Base-by-base conservation (phyloP, 371 early-diverging fungal species). In the Rhizopus delemar region DNA sequence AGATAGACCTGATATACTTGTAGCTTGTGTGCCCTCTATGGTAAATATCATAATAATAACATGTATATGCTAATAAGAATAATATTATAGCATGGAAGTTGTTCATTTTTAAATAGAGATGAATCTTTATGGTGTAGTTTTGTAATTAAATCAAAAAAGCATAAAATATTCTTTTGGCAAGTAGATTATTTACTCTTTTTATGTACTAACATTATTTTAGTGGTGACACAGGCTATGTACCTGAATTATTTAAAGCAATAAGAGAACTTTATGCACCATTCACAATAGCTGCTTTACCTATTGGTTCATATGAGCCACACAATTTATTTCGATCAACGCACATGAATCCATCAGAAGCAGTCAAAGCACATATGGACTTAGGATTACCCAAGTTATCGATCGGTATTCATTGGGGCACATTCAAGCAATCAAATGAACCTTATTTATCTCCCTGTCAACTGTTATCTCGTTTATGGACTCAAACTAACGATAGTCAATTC, bases 321-420 rank as follows among this genome's bases (percentile, higher is more conserved):
- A 54, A 62, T 15, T 59, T 75, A 57, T 76, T 82, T 65, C 65
- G 74, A 48, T 80, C 81, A 62, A 63, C 81, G 49, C 81, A 82
- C 60, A 82, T 84, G 74, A 74, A 75, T 7, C 86, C 85, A n/a
- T 51, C 60, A 8, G 84, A 86, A 51, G 85, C 86, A 16, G 63
- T 75, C 13, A 57, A 71, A 33, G 82, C 79, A 2, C 86, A 86
- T 62, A 34, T 63, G 12, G 84, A 82, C 56, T 68, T 84, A 36
- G 59, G 72, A 12, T 67, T 63, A 13, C 71, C 73, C 5, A 60
- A 59, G 16, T 22, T 80, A 49, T 77, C 83, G 0, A 59, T 86
- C 12, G 85, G 87, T 15, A 82, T 86, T 29, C 85, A 84, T 62
- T 86, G 85, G 85, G 74, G 80, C 8, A 80, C 80, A 0, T 80